These are phyloP conservation scores for Elaeis oleifera DNA, from an alignment of 202 grass and related monocot species.

Conservation along the genomic window DNA sequence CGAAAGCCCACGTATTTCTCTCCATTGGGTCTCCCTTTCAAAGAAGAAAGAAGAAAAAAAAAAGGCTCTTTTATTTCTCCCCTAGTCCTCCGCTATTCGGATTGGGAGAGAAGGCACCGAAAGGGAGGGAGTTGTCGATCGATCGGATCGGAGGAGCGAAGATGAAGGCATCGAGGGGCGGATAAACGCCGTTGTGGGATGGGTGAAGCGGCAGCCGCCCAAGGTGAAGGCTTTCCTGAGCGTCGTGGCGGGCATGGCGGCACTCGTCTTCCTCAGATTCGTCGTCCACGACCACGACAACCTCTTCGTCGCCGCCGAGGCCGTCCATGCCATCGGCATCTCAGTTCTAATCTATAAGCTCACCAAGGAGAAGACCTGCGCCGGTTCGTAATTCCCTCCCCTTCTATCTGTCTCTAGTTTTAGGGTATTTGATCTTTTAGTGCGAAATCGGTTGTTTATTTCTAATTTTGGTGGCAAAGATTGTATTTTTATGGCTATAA, in stretches of 20 bases:
- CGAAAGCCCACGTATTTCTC: too few relatives aligned
- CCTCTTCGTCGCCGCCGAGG: constrained; percentile 90
- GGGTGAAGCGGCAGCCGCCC: constrained; percentile 84
- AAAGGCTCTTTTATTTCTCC: background rate
- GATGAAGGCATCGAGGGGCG: constrained; percentile 66
- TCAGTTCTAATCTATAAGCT: constrained; percentile 93
- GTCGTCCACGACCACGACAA: constrained; percentile 99
- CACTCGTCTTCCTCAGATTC: constrained; percentile 87
- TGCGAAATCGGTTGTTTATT: too few relatives aligned
- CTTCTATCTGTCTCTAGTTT: constrained; percentile 1
- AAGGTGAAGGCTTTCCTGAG: constrained; percentile 97
- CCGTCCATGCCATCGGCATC: constrained; percentile 85
- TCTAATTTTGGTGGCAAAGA: too few relatives aligned
- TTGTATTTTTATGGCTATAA: too few relatives aligned
- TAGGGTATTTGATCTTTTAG: background rate
- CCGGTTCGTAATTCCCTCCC: constrained; percentile 38
- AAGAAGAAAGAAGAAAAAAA: too few relatives aligned
- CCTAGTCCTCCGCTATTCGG: constrained; percentile 5
- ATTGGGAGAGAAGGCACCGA: constrained; percentile 1
- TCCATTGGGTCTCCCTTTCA: too few relatives aligned
- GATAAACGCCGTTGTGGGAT: constrained; percentile 54
- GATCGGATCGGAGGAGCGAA: constrained; percentile 1
- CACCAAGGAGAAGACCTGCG: constrained; percentile 96
- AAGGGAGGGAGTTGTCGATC: constrained; percentile 9
- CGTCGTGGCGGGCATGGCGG: constrained; percentile 85